phyloP scores from a whole-genome alignment of 495 filamentous ascomycete species.

The Diplogelasinospora grovesii region DNA sequence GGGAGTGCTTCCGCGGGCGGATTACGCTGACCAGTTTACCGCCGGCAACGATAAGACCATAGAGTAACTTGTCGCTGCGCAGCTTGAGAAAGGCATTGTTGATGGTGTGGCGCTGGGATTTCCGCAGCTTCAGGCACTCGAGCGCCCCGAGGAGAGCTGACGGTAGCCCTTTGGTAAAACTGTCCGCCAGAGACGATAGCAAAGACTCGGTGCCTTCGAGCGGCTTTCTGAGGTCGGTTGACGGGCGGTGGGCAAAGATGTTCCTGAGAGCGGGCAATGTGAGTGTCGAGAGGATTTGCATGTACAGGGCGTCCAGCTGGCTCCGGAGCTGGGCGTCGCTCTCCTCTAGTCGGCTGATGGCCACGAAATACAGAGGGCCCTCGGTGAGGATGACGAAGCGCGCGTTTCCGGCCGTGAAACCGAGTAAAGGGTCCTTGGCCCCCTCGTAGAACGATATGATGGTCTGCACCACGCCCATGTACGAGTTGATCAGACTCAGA shows the following conservation, averaged over 20 bases:
- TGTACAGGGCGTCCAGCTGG: constrained; percentile 92
- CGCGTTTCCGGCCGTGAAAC: constrained; percentile 76
- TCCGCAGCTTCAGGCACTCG: constrained; percentile 83
- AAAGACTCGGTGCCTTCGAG: constrained; percentile 88
- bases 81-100: constrained; percentile 79
- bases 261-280: constrained; percentile 84
- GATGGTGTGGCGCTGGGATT: constrained; percentile 76
- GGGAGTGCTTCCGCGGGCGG: constrained; percentile 85
- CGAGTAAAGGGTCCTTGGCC: constrained; percentile 62
- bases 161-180: constrained; percentile 87
- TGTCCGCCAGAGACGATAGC: constrained; percentile 85
- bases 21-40: constrained; percentile 91
- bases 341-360: constrained; percentile 85
- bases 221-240: constrained; percentile 86
- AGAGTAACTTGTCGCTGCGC: constrained; percentile 69
- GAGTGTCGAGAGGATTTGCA: constrained; percentile 93
- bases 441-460: constrained; percentile 95
- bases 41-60: constrained; percentile 91
- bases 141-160: constrained; percentile 82
- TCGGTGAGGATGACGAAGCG: constrained; percentile 79
- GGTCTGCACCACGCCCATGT: constrained; percentile 94
- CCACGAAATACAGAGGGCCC: constrained; percentile 86
- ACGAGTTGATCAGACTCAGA: constrained; percentile 77
- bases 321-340: constrained; percentile 77
- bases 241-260: constrained; percentile 84